Base-by-base conservation (phyloP, 2,329 filamentous ascomycete species). In the Clathrospora elynae region DNA sequence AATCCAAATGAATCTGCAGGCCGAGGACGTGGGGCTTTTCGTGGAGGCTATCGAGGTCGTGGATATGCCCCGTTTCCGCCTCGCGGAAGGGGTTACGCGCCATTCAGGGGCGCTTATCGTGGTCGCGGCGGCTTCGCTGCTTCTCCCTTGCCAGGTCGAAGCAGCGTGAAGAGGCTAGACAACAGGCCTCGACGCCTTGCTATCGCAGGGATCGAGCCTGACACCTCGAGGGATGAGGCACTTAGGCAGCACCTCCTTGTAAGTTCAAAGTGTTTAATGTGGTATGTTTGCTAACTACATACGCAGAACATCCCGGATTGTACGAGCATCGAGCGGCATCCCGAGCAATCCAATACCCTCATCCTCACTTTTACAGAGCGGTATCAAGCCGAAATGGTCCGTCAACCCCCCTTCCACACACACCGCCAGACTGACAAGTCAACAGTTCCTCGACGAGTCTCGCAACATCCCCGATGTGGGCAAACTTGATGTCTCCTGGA, bases 131-230 rank as follows among this genome's bases (percentile, higher is more conserved):
- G 49, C 23, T 36, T 25, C 19, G 56, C 55, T 13, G 44, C 71
- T 23, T 66, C 71, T 6, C 59, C 55, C 18, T 36, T 41, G 12
- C 44, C 48, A 29, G 52, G 34, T 25, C 56, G 59, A 12, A 73
- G 73, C 17, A 75, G 85, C 54, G 78, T 81, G 11, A 74, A 78
- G 55, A 85, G 85, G 12, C 75, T 93, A 14, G 88, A 93, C 61
- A 90, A 91, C 64, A 78, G 88, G 30, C 85, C 88, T 0, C 86
- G 81, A 64, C 84, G 78, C 49, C 74, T 93, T 7, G 78, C 80
- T 5, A 71, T 92, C 16, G 76, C 77, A 6, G 85, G 83, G 3
- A 78, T 82, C 8, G 83, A 84, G 67, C 83, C 85, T 61, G 82
- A 83, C 3, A 75, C 75, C 10, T 31, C 38, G 10, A 82, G 81